Percentiles rank a stretch among this genome's conserved stretches.
Conservation (phyloP, 805 yeast species). For the Ogataea haglerorum region DNA sequence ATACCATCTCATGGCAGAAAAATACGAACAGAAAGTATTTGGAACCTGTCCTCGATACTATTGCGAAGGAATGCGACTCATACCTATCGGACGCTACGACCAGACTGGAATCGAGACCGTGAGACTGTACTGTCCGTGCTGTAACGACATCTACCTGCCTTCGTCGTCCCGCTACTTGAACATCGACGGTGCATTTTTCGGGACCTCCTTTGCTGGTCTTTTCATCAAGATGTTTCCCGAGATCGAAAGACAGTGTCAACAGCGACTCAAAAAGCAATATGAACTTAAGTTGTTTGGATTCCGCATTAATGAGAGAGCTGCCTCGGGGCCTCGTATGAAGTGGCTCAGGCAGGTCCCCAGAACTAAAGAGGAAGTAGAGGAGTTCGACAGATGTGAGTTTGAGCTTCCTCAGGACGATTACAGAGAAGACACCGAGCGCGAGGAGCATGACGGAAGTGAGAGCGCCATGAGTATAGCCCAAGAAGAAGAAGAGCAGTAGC, state of each 20-base stretch:
- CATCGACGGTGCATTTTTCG: constrained; percentile 96
- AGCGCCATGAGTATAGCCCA: constrained; percentile 34
- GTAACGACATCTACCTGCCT: constrained; percentile 88
- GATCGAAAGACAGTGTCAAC: constrained; percentile 69
- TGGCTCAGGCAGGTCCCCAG: constrained; percentile 86
- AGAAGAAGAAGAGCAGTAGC: constrained; percentile 15
- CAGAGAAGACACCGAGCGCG: constrained; percentile 22
- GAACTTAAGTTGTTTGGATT: constrained; percentile 87
- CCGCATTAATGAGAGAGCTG: constrained; percentile 66
- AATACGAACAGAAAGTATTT: constrained; percentile 83
- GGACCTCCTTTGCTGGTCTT: constrained; percentile 92
- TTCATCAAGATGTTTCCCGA: constrained; percentile 91
- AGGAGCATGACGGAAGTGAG: constrained; percentile 29
- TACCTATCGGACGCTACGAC: constrained; percentile 91
- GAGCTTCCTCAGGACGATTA: constrained; percentile 41
- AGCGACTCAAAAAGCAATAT: constrained; percentile 54
- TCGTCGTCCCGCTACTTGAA: constrained; percentile 80
- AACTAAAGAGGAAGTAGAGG: constrained; percentile 56
- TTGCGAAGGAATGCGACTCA: constrained; percentile 85
- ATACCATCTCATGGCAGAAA: constrained; percentile 86
- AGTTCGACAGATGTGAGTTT: constrained; percentile 63
- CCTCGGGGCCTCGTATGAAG: constrained; percentile 89
- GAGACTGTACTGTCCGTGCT: constrained; percentile 88
- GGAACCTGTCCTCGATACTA: constrained; percentile 88
- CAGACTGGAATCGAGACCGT: constrained; percentile 90